Evolutionary conservation across 345 rosid genomes (phyloP).

Genomic region (Citropsis articulata): DNA sequence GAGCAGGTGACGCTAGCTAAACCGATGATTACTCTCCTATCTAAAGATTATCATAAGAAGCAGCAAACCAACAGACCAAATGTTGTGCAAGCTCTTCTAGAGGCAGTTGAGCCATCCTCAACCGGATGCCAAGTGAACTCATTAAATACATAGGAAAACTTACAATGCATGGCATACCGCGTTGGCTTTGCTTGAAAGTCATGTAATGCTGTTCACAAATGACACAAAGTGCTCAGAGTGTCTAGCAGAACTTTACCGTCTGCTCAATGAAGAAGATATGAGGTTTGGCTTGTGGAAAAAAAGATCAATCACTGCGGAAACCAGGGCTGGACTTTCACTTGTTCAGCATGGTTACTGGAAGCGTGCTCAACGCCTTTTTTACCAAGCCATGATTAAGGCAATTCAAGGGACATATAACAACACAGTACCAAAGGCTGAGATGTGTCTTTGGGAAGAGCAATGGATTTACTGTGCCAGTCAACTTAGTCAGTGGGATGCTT

Average conservation of each 20-base stretch:
- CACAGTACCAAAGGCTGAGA: constrained; percentile 98
- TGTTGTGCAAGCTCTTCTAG: constrained; percentile 98
- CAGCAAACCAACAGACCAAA: constrained; percentile 94
- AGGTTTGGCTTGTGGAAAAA: constrained; percentile 98
- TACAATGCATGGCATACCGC: constrained; percentile 99
- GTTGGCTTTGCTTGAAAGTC: constrained; percentile 89
- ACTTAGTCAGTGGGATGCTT: constrained; percentile 98
- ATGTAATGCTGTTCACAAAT: constrained; percentile 85
- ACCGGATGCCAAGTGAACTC: constrained; percentile 98
- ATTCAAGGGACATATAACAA: constrained; percentile 97
- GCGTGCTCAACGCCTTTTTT: constrained; percentile 87
- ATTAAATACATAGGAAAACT: constrained; percentile 93
- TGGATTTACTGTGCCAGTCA: constrained; percentile 95
- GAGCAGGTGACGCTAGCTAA: constrained; percentile 86
- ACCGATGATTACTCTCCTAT: constrained; percentile 80
- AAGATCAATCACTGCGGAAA: constrained; percentile 91
- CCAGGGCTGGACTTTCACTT: constrained; percentile 93
- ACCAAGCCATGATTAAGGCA: constrained; percentile 98
- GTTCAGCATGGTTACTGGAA: constrained; percentile 99
- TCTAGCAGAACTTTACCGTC: constrained; percentile 92
- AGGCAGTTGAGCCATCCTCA: constrained; percentile 99
- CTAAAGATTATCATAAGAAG: constrained; percentile 95
- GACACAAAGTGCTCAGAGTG: constrained; percentile 92
- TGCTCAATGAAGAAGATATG: constrained; percentile 98
- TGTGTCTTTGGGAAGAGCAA: constrained; percentile 99